These are phyloP conservation scores for Plasmodium berghei DNA, from an alignment of 169 alveolate species.

Conservation along the genomic window DNA sequence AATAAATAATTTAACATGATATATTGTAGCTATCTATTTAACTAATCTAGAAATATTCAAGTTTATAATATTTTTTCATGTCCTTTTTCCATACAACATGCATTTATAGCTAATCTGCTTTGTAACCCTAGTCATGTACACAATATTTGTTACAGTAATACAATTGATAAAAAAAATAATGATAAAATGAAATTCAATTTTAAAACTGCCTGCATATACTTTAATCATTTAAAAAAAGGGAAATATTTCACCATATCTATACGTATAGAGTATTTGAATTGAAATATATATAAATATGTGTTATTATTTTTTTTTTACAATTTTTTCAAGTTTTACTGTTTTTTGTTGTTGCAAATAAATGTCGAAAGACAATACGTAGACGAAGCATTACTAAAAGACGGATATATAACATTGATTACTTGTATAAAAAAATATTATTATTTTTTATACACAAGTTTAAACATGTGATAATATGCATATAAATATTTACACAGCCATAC, in stretches of 20 bases:
- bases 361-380: constrained; percentile 54
- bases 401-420: constrained; percentile 40
- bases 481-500: not conserved
- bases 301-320: not conserved
- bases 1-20: not conserved
- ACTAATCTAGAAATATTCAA: not conserved
- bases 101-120: constrained; percentile 37
- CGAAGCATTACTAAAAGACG: constrained; percentile 30
- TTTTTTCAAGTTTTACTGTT: constrained; percentile 32
- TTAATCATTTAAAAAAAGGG: not conserved
- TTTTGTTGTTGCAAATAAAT: constrained; percentile 38
- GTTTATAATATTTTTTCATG: not conserved
- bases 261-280: not conserved
- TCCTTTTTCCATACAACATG: not conserved
- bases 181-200: not conserved
- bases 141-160: constrained; percentile 51
- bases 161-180: not conserved
- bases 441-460: not conserved
- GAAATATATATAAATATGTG: not conserved
- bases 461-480: not conserved
- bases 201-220: not conserved
- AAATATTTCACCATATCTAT: not conserved
- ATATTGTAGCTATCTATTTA: not conserved
- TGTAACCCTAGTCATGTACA: constrained; percentile 61
- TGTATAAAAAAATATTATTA: constrained; percentile 7